A percentile compares a stretch with the other conserved stretches of the same genome.
phyloP scores from a whole-genome alignment of 306 rosid genomes.

The Trifolium subterraneum region DNA sequence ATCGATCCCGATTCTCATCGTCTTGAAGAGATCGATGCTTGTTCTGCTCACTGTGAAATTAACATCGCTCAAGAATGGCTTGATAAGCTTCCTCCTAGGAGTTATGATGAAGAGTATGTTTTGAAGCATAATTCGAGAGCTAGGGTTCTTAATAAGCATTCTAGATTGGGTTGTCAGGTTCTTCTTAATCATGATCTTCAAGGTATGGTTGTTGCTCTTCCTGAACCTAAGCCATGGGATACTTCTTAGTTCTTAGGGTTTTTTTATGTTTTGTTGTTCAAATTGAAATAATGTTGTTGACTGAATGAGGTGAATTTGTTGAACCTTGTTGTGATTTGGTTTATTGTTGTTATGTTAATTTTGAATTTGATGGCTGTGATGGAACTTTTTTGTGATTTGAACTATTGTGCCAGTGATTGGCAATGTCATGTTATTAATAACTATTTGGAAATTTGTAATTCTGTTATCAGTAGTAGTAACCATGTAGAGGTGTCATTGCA shows the following conservation, averaged over 20 bases:
- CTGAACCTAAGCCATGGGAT: constrained; percentile 96
- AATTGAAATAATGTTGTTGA: constrained; percentile 24
- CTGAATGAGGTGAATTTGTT: constrained; percentile 18
- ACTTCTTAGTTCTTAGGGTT: constrained; percentile 50
- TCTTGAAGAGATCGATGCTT: constrained; percentile 89
- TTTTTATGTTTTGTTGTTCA: neutral
- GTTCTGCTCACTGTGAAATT: constrained; percentile 93
- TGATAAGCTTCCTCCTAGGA: constrained; percentile 77
- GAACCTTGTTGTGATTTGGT: neutral
- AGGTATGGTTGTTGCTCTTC: constrained; percentile 95
- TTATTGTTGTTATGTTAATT: constrained; percentile 14
- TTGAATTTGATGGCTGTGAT: neutral
- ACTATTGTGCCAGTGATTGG: constrained; percentile 28
- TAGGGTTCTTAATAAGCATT: constrained; percentile 79
- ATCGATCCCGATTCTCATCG: constrained; percentile 93
- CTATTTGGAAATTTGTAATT: neutral
- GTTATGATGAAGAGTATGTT: constrained; percentile 88
- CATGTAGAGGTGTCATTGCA: neutral
- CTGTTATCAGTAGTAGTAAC: no score
- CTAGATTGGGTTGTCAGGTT: constrained; percentile 90
- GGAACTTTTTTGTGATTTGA: constrained; percentile 16
- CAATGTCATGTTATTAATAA: constrained; percentile 36
- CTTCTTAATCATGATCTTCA: constrained; percentile 74
- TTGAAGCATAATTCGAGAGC: constrained; percentile 66
- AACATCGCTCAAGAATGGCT: constrained; percentile 95